Evolutionary conservation across 192 early-diverging fungal species (phyloP).

Genomic region (Rhizophagus prolifer): DNA sequence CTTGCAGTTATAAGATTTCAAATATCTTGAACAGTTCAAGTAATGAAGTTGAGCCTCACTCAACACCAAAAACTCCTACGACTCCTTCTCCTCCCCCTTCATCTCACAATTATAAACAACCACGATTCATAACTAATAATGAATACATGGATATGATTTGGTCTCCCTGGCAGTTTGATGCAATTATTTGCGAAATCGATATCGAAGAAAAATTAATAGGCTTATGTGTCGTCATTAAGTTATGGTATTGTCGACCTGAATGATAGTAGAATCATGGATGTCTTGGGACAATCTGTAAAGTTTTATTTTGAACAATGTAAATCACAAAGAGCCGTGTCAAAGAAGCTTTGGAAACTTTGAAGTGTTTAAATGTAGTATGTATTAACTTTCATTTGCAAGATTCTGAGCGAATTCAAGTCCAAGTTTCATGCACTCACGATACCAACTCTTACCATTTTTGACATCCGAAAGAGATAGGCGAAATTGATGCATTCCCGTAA

Average conservation of each 20-base stretch:
- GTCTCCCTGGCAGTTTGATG: slow-evolving; percentile 27
- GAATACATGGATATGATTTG: slow-evolving; percentile 10
- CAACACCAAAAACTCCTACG: too few relatives aligned
- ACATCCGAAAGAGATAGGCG: too few relatives aligned
- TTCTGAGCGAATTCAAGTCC: too few relatives aligned
- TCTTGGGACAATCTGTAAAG: slow-evolving; percentile 15
- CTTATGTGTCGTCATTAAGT: slow-evolving; percentile 15
- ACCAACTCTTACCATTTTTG: too few relatives aligned
- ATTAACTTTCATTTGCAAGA: too few relatives aligned
- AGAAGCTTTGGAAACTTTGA: slow-evolving; percentile 23
- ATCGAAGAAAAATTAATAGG: slow-evolving; percentile 23
- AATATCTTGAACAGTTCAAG: too few relatives aligned
- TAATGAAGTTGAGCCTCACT: too few relatives aligned
- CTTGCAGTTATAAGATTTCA: too few relatives aligned
- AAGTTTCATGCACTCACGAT: too few relatives aligned
- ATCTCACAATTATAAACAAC: background rate
- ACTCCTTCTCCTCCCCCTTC: background rate
- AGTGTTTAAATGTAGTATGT: slow-evolving; percentile 7
- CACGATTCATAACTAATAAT: too few relatives aligned
- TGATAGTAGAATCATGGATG: slow-evolving; percentile 18
- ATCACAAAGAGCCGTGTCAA: background rate
- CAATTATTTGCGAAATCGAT: slow-evolving; percentile 21
- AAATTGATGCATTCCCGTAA: too few relatives aligned
- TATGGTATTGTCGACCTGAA: slow-evolving; percentile 25
- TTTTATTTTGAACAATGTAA: slow-evolving; percentile 26